These are phyloP conservation scores for Didymella lethalis DNA, from an alignment of 2,329 filamentous ascomycete species.

Conservation along the genomic window DNA sequence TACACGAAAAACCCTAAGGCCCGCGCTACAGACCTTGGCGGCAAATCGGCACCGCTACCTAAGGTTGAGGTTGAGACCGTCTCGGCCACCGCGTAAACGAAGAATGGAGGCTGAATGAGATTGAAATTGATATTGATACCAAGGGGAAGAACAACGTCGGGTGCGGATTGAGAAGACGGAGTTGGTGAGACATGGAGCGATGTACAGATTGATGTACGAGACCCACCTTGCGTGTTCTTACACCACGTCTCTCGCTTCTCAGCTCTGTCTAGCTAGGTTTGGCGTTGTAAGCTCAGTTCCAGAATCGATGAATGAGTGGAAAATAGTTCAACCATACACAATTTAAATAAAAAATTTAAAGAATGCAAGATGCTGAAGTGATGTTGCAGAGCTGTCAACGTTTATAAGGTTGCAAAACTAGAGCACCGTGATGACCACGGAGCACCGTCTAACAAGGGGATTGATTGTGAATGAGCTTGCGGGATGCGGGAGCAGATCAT, in stretches of 20 bases:
- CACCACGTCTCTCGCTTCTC: slow-evolving; percentile 15
- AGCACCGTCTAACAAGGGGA: slow-evolving; percentile 4
- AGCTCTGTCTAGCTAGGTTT: slow-evolving; percentile 1
- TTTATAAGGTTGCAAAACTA: not conserved
- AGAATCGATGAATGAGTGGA: not conserved
- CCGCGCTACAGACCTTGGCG: slow-evolving; percentile 76
- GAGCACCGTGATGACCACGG: slow-evolving; percentile 18
- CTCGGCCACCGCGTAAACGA: slow-evolving; percentile 46
- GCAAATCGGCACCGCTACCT: slow-evolving; percentile 74
- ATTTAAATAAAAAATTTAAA: slow-evolving; percentile 8
- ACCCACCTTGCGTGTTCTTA: slow-evolving; percentile 10
- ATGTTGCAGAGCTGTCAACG: not conserved
- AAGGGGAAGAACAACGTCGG: slow-evolving; percentile 7
- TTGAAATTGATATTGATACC: slow-evolving; percentile 35
- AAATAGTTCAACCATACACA: not conserved
- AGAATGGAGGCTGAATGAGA: slow-evolving; percentile 20
- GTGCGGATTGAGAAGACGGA: slow-evolving; percentile 2
- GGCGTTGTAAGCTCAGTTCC: slow-evolving; percentile 5
- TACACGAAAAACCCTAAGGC: slow-evolving; percentile 88
- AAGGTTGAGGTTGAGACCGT: slow-evolving; percentile 69
- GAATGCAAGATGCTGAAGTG: not conserved
- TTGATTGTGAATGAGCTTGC: not conserved
- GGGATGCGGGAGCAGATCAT: slow-evolving; percentile 1
- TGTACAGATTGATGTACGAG: slow-evolving; percentile 8
- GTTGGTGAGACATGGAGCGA: not conserved